Evolutionary conservation across 1,284 basidiomycete genomes (phyloP), one percentile per base, ranked within the genome.

Genomic region (Ceratobasidium sp.): DNA sequence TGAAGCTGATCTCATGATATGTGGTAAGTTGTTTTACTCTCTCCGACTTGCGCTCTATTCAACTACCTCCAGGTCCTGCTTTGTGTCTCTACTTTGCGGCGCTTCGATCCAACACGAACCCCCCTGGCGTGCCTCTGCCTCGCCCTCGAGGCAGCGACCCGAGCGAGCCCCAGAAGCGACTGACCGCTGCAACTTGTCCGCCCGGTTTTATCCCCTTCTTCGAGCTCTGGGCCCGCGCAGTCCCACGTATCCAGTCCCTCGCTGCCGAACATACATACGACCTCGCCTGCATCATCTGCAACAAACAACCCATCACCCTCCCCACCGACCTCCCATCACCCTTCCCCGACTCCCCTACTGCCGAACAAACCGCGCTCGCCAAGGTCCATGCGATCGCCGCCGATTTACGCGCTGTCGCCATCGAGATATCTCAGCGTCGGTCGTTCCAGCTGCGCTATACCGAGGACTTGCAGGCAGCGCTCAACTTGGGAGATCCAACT

Each of bases 381-480:
- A 77, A 81, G 0, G 79, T 92, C 14, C 82, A 84, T 9, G 88
- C 90, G 0, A 88, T 93, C 69, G 87, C 92, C 5, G 90, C 90
- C 0, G 91, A 93, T 81, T 81, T 93, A 14, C 86, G 91, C 19
- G 89, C 91, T 0, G 90, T 93, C 0, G 90, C 92, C 0, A 92
- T 93, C 69, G 91, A 92, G 78, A 92, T 93, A 77, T 90, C 89
- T 75, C 92, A 93, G 81, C 82, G 92, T 3, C 83, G 92, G n/a
- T 89, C 90, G 0, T 94, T 94, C 82, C 92, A 94, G 80, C 87
- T 92, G 76, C 84, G 91, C 8, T 94, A 91, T 78, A 88, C 88
- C 0, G 79, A 81, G 3, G 93, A 92, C 80, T 81, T 94, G 2
- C 91, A 94, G 80, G 90, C 89, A 0, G 92, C 91, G 0, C 83